Conservation (phyloP, 768 basidiomycete genomes). For the Hericium rajendrae region DNA sequence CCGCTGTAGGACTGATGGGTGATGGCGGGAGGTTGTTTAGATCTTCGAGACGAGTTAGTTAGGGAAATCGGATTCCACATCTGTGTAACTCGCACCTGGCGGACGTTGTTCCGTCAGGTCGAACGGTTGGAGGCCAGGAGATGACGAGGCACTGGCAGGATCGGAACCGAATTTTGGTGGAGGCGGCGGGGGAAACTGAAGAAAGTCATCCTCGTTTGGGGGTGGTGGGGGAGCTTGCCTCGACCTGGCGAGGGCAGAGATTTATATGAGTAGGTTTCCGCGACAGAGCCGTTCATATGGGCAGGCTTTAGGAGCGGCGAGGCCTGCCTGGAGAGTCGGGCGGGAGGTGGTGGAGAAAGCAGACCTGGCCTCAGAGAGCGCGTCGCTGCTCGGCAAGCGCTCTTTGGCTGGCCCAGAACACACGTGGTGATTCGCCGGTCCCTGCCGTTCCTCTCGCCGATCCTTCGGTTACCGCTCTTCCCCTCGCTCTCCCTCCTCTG, state of each 20-base stretch:
- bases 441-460: background rate
- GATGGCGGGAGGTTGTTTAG: constrained; percentile 1
- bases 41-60: constrained; percentile 5
- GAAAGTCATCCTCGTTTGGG: constrained; percentile 9
- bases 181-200: constrained; percentile 12
- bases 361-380: background rate
- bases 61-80: background rate
- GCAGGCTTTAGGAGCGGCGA: too few relatives aligned
- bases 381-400: too few relatives aligned
- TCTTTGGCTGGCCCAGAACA: too few relatives aligned
- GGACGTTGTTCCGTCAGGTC: constrained; percentile 3
- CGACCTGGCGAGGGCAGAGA: constrained; percentile 21
- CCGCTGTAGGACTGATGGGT: constrained; percentile 20
- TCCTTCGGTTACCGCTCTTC: too few relatives aligned
- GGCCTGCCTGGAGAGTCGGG: too few relatives aligned
- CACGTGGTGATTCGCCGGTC: background rate
- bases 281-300: background rate
- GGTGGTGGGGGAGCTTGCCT: constrained; percentile 23
- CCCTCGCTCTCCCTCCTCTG: too few relatives aligned
- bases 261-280: constrained; percentile 12
- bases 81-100: background rate
- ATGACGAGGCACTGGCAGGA: constrained; percentile 3
- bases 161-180: constrained; percentile 17
- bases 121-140: constrained; percentile 5
- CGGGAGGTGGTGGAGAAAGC: constrained; percentile 2